phyloP scores from a whole-genome alignment of 345 rosid genomes.

The Hibiscus tridactylites region DNA sequence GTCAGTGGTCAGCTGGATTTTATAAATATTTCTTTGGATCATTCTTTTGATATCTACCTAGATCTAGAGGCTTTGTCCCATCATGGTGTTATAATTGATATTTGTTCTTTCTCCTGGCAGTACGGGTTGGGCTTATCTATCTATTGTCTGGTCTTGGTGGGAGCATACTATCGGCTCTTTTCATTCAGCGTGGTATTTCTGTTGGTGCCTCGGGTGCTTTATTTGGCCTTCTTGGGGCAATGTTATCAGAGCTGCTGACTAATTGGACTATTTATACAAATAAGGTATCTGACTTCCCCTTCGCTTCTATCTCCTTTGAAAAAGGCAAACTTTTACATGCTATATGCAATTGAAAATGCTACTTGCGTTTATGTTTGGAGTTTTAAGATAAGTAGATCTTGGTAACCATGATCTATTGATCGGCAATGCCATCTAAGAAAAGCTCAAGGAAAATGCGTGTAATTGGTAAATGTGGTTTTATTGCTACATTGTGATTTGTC shows the following conservation, averaged over 20 bases:
- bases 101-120: constrained; percentile 28
- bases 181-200: constrained; percentile 56
- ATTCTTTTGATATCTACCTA: background rate
- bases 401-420: background rate
- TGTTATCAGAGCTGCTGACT: constrained; percentile 90
- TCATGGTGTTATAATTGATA: background rate
- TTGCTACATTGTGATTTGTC: background rate
- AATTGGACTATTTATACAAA: constrained; percentile 93
- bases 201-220: constrained; percentile 99
- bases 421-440: background rate
- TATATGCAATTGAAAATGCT: background rate
- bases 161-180: constrained; percentile 67
- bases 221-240: constrained; percentile 95
- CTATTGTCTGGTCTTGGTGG: constrained; percentile 81
- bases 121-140: constrained; percentile 66
- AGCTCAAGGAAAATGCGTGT: background rate
- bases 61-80: background rate
- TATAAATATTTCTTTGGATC: background rate
- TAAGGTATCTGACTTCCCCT: constrained; percentile 42
- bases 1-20: background rate
- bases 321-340: background rate
- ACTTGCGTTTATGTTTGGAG: background rate
- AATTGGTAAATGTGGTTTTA: background rate
- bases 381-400: background rate
- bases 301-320: background rate